A percentile compares a stretch with the other conserved stretches of the same genome.
phyloP scores from a whole-genome alignment of 768 basidiomycete genomes.

The Phylloporus sp. region DNA sequence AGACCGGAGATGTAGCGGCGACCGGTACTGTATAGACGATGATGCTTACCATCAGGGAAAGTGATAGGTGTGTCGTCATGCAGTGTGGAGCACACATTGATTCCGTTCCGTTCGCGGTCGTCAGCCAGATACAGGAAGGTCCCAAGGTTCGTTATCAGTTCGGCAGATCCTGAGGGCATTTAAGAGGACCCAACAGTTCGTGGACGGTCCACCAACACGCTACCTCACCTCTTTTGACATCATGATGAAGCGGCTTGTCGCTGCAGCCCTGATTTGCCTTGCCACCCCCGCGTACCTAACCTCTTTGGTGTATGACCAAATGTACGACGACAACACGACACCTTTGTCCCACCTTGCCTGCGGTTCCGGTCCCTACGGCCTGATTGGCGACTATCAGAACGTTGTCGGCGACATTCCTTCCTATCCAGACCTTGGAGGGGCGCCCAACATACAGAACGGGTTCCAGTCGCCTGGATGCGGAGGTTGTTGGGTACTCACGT shows the following conservation, averaged over 20 bases:
- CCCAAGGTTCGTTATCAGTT: neutral
- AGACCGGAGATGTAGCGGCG: no score
- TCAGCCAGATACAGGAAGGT: neutral
- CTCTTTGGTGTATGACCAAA: constrained; percentile 39
- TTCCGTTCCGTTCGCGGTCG: no score
- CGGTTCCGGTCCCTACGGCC: constrained; percentile 45
- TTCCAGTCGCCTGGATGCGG: neutral
- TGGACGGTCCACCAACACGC: neutral
- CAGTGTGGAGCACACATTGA: no score
- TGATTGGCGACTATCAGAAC: neutral
- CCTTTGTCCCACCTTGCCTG: constrained; percentile 45
- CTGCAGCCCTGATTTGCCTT: constrained; percentile 7
- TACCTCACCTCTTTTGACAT: neutral
- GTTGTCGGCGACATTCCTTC: neutral
- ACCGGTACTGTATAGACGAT: no score
- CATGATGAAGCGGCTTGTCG: constrained; percentile 8
- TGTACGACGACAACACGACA: constrained; percentile 42
- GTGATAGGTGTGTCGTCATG: no score
- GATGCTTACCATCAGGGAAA: no score
- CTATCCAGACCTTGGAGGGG: neutral
- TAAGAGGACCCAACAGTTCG: neutral
- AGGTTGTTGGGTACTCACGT: neutral
- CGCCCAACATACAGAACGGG: neutral
- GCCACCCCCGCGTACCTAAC: neutral
- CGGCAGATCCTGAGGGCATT: neutral